Evolutionary conservation across 306 rosid genomes (phyloP), one percentile per base, ranked within the genome.

Genomic region (Macrotyloma uniflorum): DNA sequence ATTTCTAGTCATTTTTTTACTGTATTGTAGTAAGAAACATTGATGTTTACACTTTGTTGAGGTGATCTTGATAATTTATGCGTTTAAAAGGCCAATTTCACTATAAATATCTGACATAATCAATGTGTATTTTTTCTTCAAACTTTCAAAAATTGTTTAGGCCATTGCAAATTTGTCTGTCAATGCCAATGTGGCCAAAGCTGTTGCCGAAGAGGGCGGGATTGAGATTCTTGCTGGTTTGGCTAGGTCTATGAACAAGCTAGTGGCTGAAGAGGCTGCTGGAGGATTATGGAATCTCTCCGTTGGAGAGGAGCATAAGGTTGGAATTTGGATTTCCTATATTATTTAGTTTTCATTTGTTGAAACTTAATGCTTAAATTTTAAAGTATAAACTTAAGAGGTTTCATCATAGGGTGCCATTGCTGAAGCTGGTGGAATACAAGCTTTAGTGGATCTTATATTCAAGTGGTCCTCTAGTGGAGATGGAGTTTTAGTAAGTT

Each of bases 281-380:
- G 99, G 99, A 69, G 98, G 99, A 72, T 79, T 96, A 71, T 96
- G 99, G 99, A 96, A 96, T 85, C 99, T 96, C 72, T 96, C 99
- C 66, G 99, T 96, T 80, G 99, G 99, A 67, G 99, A 96, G 81
- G 99, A 96, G 77, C 99, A 96, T 83, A 96, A 96, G 92, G 99
- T 96, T 83, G 82, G 79, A 70, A 67, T 59, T 78, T 75, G 80
- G 77, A 70, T 70, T 53, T 73, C 69, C 35, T 69, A 22, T 83
- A 78, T 68, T 50, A 40, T 80, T 51, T 43, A 19, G 49, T 42
- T 54, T 55, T 69, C 36, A 4, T 64, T 67, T 4, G 45, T 74
- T 42, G 49, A 67, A 30, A 33, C 84, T 74, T 77, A 65, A 74
- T 75, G 79, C 70, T 63, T 40, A 54, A 62, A 61, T 51, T 65